Conservation (phyloP, 2,329 filamentous ascomycete genomes). For the Coniosporium tulheliwenetii region DNA sequence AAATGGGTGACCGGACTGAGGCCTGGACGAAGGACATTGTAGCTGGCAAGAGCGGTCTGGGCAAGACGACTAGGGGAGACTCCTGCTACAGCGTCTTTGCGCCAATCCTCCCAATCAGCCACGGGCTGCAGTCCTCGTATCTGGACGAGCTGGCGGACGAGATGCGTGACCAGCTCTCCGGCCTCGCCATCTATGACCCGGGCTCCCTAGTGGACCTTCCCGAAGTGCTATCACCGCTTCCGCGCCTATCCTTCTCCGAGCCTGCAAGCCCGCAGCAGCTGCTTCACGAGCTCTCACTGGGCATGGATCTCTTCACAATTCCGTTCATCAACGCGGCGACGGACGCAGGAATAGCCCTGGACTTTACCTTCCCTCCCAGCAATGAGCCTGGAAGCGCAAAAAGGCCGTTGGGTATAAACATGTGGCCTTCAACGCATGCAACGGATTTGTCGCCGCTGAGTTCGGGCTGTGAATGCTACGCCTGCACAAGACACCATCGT, state of each 20-base stretch:
- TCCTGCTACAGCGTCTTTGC: constrained; percentile 32
- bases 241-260: constrained; percentile 58
- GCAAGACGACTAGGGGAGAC: constrained; percentile 6
- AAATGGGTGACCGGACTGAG: constrained; percentile 77
- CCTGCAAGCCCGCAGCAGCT: constrained; percentile 60
- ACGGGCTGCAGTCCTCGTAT: constrained; percentile 65
- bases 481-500: constrained; percentile 68
- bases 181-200: constrained; percentile 65
- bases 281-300: constrained; percentile 58
- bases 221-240: constrained; percentile 42
- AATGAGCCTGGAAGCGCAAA: constrained; percentile 3
- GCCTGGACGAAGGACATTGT: constrained; percentile 63
- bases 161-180: constrained; percentile 39
- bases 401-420: constrained; percentile 53
- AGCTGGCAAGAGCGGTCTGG: constrained; percentile 20
- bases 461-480: constrained; percentile 58
- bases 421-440: constrained; percentile 53
- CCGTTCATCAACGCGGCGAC: constrained; percentile 61
- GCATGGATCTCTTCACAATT: constrained; percentile 65
- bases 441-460: constrained; percentile 47
- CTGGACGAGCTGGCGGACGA: constrained; percentile 57
- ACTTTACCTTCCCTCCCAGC: constrained; percentile 53
- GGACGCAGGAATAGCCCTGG: constrained; percentile 71
- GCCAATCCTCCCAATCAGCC: constrained; percentile 57
- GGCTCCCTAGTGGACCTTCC: constrained; percentile 54